Base-by-base conservation (phyloP, 495 filamentous ascomycete genomes). In the Podospora appendiculata region DNA sequence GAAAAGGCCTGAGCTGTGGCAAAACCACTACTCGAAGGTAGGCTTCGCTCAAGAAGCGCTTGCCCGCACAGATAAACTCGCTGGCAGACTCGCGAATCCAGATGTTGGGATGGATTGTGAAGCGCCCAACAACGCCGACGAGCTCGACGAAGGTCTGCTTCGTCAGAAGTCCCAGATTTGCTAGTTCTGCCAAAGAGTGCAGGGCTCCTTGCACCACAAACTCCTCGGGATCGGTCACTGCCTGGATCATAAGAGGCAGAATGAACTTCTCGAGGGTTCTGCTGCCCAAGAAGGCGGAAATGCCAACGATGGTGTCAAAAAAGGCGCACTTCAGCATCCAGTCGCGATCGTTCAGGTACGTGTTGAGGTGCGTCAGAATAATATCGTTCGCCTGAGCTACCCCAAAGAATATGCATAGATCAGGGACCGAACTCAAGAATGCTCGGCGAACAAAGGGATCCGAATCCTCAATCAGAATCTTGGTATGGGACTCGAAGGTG, bases 251-350 rank as follows among this genome's bases (percentile, higher is more conserved):
- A 11, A 99, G 70, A 1, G 94, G 94, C 39, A 99, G 76, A 45
- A 97, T 95, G 61, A 95, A 99, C 53, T 95, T 92, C 67, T 99
- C 94, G 48, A 97, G 68, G 51, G 85, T 91, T 12, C 80, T 85
- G 45, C 85, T 87, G 6, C 94, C 94, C 39, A 97, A 76, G 55
- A 95, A 96, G 0, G 88, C 82, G 12, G 90, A 88, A 50, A 99
- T 93, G 9, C 91, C 91, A 16, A 96, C 87, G 16, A 97, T 91
- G 0, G 91, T 88, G 55, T 95, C 89, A 57, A 99, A 95, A 63
- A 97, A 97, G 16, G 94, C 90, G 61, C 89, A 95, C 65, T 95
- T 95, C 18, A 99, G 72, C 64, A 89, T 88, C 94, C 94, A 99
- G 62, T 97, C 91, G 49, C 83, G 80, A 59, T 96, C 94, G 58